Evolutionary conservation across 2,329 filamentous ascomycete species (phyloP).

Genomic region (Septoria petroselini): DNA sequence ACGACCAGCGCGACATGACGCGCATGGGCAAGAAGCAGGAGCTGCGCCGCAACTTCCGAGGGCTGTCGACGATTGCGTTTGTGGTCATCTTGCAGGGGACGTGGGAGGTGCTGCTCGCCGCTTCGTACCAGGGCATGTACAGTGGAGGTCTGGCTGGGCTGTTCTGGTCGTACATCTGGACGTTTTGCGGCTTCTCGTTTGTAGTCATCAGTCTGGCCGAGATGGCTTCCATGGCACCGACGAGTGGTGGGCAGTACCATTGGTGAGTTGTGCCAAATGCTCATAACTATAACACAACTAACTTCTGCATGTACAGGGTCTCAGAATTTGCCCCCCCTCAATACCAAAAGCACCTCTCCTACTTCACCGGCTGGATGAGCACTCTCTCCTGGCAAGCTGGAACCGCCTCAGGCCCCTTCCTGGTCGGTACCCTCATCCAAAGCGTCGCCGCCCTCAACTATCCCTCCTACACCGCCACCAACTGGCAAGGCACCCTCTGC

Average conservation of each 20-base stretch:
- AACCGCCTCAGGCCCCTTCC: conserved; percentile 48
- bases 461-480: conserved; percentile 42
- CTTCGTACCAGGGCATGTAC: conserved; percentile 22
- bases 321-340: conserved; percentile 34
- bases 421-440: conserved; percentile 50
- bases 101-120: conserved; percentile 49
- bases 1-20: conserved; percentile 45
- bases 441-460: conserved; percentile 44
- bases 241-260: conserved; percentile 28
- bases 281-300: neutral
- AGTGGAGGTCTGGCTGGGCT: conserved; percentile 32
- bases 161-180: conserved; percentile 33
- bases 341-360: conserved; percentile 34
- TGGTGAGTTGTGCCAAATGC: conserved; percentile 16
- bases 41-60: conserved; percentile 50
- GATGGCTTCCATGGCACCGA: conserved; percentile 39
- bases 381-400: conserved; percentile 52
- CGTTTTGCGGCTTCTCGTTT: conserved; percentile 27
- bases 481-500: conserved; percentile 51
- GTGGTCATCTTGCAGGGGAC: conserved; percentile 50
- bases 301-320: conserved; percentile 20
- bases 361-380: conserved; percentile 47
- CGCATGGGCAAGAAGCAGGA: conserved; percentile 51
- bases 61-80: conserved; percentile 50
- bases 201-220: conserved; percentile 33